Evolutionary conservation across 805 yeast genomes (phyloP), one percentile per base, ranked within the genome.

Genomic region (Starmerella sirachaensis): DNA sequence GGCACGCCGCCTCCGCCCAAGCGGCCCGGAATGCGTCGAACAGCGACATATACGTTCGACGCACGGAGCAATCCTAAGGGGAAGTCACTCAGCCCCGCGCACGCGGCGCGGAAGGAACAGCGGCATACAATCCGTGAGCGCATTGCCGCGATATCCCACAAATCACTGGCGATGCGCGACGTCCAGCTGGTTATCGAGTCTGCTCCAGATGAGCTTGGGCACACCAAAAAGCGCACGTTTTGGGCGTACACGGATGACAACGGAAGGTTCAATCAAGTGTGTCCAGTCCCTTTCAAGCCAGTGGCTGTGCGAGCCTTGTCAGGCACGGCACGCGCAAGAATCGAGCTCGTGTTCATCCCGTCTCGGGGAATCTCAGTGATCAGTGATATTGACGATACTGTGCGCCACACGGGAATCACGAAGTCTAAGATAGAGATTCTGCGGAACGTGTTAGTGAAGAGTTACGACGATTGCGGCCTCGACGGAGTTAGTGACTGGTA

Each of bases 321-420:
- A 4, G 45, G 41, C 13, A 13, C 12, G 4, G 44, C 46, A 2
- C 29, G 17, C 4, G 45, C 35, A 4, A 18, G n/a, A 4, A n/a
- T 35, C 10, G 33, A 33, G 7, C 42, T 50, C n/a, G 5, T 38
- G 3, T 35, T 18, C 21, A 43, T 59, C 25, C 43, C 47, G 6
- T 32, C 31, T 11, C 23, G 53, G 0, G 91, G 93, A 0, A 62
- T 77, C 17, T 82, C 81, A 10, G 57, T 91, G 2, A 85, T 91
- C 17, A 76, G 86, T 51, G 99, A 91, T 57, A 77, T 91, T 29
- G 99, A 91, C 55, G 99, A 91, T 55, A 91, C 99, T 0, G 76
- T 88, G 24, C 80, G 91, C 52, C 65, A 73, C 29, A 85, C 98
- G 0, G 97, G 97, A 2, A 88, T 91, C 1, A 68, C 81, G 23